Evolutionary conservation across 768 basidiomycete genomes (phyloP).

Genomic region (Amanita pseudoporphyria): DNA sequence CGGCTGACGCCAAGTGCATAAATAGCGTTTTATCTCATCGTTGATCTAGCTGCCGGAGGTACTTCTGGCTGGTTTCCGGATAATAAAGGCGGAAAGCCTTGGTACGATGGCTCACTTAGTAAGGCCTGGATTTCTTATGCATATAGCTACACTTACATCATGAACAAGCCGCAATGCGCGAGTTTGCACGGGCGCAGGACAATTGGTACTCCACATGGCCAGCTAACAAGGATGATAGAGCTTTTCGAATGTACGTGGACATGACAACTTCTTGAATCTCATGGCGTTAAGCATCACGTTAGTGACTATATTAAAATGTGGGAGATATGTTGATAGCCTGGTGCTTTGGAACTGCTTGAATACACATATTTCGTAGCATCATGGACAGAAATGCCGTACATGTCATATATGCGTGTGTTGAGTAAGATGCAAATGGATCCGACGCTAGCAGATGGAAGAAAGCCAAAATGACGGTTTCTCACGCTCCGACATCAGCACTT

Average conservation of each 20-base stretch:
- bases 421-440: neutral
- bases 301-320: constrained; percentile 46
- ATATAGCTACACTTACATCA: neutral
- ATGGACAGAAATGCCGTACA: neutral
- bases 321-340: constrained; percentile 21
- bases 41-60: constrained; percentile 71
- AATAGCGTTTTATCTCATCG: constrained; percentile 69
- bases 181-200: constrained; percentile 51
- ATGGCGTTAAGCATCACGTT: constrained; percentile 13
- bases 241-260: constrained; percentile 57
- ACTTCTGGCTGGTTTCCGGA: constrained; percentile 91
- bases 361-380: too few species aligned
- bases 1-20: constrained; percentile 11
- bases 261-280: neutral
- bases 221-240: constrained; percentile 38
- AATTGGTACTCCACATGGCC: constrained; percentile 73
- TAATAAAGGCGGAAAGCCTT: constrained; percentile 60
- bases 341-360: neutral
- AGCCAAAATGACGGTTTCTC: neutral
- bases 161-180: constrained; percentile 49
- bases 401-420: neutral
- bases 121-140: constrained; percentile 13
- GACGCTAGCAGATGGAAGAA: neutral
- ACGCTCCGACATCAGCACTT: neutral
- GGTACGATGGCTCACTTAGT: constrained; percentile 57